Evolutionary conservation across 1,284 basidiomycete genomes (phyloP).

Genomic region (Boletus calvinii): DNA sequence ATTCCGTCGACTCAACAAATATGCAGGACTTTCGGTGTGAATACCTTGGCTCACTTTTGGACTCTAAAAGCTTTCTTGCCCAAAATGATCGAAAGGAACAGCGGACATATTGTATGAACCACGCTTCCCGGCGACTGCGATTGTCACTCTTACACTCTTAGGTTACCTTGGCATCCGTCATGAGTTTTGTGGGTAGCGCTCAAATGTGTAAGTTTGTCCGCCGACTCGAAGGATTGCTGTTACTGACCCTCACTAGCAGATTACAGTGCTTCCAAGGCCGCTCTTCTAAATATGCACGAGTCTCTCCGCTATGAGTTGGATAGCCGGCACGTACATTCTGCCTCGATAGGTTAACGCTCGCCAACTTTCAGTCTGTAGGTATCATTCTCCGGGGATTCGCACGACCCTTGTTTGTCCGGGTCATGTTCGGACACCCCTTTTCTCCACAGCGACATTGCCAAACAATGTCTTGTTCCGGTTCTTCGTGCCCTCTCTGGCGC

Average conservation of each 20-base stretch:
- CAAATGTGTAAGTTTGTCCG: slow-evolving; percentile 67
- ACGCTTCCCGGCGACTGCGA: neutral
- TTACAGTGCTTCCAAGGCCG: slow-evolving; percentile 88
- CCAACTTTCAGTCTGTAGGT: slow-evolving; percentile 41
- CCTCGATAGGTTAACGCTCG: slow-evolving; percentile 7
- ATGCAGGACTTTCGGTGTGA: slow-evolving; percentile 83
- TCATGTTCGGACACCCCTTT: slow-evolving; percentile 73
- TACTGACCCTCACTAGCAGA: slow-evolving; percentile 57
- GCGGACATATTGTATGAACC: slow-evolving; percentile 80
- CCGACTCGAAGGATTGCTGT: neutral
- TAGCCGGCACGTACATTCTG: slow-evolving; percentile 46
- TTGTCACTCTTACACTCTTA: slow-evolving; percentile 29
- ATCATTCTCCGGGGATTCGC: slow-evolving; percentile 70
- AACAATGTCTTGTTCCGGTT: slow-evolving; percentile 58
- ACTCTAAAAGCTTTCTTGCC: slow-evolving; percentile 93
- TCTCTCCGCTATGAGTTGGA: slow-evolving; percentile 84
- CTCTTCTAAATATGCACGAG: slow-evolving; percentile 72
- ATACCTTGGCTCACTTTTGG: slow-evolving; percentile 89
- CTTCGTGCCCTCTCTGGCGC: slow-evolving; percentile 70
- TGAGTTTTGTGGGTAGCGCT: slow-evolving; percentile 73
- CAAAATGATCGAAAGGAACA: slow-evolving; percentile 72
- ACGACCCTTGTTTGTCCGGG: slow-evolving; percentile 82
- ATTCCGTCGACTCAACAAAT: neutral
- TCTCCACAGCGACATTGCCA: slow-evolving; percentile 59
- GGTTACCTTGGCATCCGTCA: slow-evolving; percentile 81